These are phyloP conservation scores for Cryphonectria carpinicola DNA, from an alignment of 2,329 filamentous ascomycete genomes.

Conservation along the genomic window DNA sequence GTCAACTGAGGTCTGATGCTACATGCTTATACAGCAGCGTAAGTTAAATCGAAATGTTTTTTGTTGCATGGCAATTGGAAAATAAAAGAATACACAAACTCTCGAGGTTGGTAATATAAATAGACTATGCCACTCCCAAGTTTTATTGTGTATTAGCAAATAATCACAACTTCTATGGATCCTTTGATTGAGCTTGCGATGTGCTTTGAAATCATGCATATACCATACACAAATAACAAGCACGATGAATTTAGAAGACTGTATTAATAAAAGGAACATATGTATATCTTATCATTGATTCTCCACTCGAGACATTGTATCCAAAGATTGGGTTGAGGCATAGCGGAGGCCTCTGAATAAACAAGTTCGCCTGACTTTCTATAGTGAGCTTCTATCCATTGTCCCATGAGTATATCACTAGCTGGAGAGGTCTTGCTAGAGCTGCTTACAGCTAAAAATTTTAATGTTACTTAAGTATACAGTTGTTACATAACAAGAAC, in stretches of 20 bases:
- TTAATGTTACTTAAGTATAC: too few species aligned
- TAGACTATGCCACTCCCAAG: too few species aligned
- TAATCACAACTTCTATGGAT: too few species aligned
- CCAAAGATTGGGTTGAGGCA: neutral
- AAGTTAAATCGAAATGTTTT: neutral
- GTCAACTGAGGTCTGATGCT: neutral
- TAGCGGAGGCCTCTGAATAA: neutral
- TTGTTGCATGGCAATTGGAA: neutral
- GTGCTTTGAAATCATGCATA: too few species aligned
- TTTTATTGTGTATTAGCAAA: too few species aligned
- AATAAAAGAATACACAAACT: too few species aligned
- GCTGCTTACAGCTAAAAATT: neutral
- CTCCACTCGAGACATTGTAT: neutral
- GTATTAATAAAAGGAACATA: neutral
- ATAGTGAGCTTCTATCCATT: neutral
- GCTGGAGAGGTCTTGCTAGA: neutral
- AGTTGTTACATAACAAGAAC: too few species aligned
- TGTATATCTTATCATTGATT: neutral
- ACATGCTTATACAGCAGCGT: neutral
- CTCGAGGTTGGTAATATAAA: too few species aligned
- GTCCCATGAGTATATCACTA: neutral
- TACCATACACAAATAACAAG: too few species aligned
- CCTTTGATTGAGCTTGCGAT: too few species aligned
- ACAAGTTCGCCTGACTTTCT: neutral
- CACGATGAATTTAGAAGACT: too few species aligned